Evolutionary conservation across 2,329 filamentous ascomycete species (phyloP), one percentile per base, ranked within the genome.

Genomic region (Neonectria punicea): DNA sequence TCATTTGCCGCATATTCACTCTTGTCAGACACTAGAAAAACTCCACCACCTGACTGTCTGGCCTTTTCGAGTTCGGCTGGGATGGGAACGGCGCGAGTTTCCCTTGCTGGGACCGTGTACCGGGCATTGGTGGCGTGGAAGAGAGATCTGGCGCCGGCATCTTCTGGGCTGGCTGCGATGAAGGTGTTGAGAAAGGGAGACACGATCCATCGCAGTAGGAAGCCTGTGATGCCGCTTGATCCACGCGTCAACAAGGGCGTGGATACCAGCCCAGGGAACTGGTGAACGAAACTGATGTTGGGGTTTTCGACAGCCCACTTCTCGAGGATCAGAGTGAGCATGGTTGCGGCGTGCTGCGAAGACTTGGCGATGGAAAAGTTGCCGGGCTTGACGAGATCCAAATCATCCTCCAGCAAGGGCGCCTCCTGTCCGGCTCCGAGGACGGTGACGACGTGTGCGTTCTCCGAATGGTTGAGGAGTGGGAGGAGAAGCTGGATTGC

Each of bases 401-500:
- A 77, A 54, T 87, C 84, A 34, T 83, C 75, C 1, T 80, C 68
- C 25, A 82, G 72, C 2, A 89, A 74, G 1, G 78, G 66, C 1
- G 80, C 81, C 76, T 89, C 86, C n/a, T 78, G 76, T 1, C 85
- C 83, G 2, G 79, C 84, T 0, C 80, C 84, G 0, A 87, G 77
- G 4, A 89, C 78, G 28, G 77, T 83, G 43, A 85, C 76, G 5
- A 87, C 83, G 2, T 87, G 84, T 0, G 80, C 74, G 2, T 84
- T 80, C 10, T 60, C 22, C 2, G 68, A 62, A 20, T 69, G 69
- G 18, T 78, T 75, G 7, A 91, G 81, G 0, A 85, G 80, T 0
- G 89, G 88, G 2, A 89, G 82, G 1, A 91, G 82, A 53, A 87
- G 86, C 47, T 82, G 66, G 14, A 86, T 81, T 70, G 89, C 86